Evolutionary conservation across 1,139 yeast genomes (phyloP), one percentile per base, ranked within the genome.

Genomic region (Yueomyces sp.): DNA sequence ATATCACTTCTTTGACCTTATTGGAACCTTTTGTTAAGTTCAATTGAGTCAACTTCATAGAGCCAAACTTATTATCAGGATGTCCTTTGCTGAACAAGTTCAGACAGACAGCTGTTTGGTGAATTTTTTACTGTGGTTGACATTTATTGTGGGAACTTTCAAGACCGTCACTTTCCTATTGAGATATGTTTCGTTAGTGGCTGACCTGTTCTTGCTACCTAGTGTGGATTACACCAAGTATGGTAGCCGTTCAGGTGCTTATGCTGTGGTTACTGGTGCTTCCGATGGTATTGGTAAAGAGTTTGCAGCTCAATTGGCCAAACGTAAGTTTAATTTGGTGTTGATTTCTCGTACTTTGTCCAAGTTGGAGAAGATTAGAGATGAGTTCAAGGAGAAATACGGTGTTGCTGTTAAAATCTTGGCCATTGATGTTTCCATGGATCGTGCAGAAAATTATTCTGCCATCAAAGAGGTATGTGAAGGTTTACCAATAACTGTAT

Each of bases 241-340:
- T 58, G 96, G 96, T n/a, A 75, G 81, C 9, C 62, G 65, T 41
- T 48, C 55, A 26, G 67, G 70, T 54, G 44, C 55, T 47, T 53
- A 66, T 44, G 96, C 96, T 5, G 82, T 91, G 33, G 74, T 91
- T 28, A 91, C 98, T 4, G 99, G 99, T 46, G 94, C 97, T 4
- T 85, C 96, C 41, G 98, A 91, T 62, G 98, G 99, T 37, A 82
- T 91, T 57, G 99, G 99, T 46, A 86, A 87, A 59, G 96, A 91
- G 61, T 91, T 75, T 58, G 81, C 96, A 1, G 59, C 67, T 33
- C 97, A 91, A 66, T 72, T 91, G 65, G 98, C 98, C 25, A 64
- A 73, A 44, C 78, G 74, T 52, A 96, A 96, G 1, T 81, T 89
- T 62, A 89, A 87, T 54, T 63, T 91, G 41, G 79, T 84, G 4